Conservation (phyloP, 139 green algal genomes). For the Ulvella scutata region DNA sequence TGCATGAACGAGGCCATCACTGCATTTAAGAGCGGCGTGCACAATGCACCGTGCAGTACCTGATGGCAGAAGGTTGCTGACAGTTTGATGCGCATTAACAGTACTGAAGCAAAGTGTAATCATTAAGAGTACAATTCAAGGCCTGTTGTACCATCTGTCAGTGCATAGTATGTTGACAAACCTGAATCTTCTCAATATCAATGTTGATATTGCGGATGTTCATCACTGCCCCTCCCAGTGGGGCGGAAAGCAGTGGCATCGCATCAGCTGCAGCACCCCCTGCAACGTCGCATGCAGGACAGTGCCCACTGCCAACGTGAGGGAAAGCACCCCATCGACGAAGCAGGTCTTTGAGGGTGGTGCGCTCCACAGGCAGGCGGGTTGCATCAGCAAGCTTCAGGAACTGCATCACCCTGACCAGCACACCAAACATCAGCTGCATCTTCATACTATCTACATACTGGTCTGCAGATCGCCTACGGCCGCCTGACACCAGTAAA, state of each 20-base stretch:
- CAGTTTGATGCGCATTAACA: too few species aligned
- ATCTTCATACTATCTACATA: slow-evolving; percentile 1
- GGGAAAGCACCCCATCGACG: not conserved
- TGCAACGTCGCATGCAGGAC: not conserved
- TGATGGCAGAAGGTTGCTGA: too few species aligned
- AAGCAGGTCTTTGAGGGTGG: not conserved
- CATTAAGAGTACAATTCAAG: too few species aligned
- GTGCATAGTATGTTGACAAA: not conserved
- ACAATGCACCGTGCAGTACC: too few species aligned
- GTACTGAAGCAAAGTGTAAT: too few species aligned
- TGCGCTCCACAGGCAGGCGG: not conserved
- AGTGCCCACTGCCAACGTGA: not conserved
- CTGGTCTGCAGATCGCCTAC: not conserved
- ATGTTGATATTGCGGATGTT: not conserved
- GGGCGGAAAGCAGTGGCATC: not conserved
- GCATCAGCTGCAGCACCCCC: not conserved
- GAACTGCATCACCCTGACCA: not conserved
- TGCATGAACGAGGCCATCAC: not conserved
- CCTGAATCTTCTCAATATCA: not conserved
- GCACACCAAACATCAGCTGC: not conserved
- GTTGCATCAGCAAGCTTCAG: not conserved
- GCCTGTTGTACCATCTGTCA: too few species aligned
- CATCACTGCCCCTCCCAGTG: not conserved
- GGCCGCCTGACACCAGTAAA: not conserved
- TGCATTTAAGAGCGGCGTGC: too few species aligned